phyloP scores from a whole-genome alignment of 2,329 filamentous ascomycete genomes.

The Colletotrichum orchidophilum region DNA sequence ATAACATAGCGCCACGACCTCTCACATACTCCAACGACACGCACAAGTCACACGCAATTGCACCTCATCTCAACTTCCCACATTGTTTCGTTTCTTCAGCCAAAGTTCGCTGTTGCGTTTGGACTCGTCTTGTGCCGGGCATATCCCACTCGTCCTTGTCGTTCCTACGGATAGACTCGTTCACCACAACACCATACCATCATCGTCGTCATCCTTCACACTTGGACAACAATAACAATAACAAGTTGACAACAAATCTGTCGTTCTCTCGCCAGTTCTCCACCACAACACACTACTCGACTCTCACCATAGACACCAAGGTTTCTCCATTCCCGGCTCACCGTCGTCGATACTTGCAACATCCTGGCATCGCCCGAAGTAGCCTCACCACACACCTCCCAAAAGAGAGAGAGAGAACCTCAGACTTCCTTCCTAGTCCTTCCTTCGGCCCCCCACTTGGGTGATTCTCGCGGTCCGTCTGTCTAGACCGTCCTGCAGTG shows the following conservation, averaged over 20 bases:
- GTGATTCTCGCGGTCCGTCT: slow-evolving; percentile 34
- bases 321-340: slow-evolving; percentile 32
- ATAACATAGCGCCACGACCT: slow-evolving; percentile 25
- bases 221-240: not conserved
- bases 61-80: slow-evolving; percentile 29
- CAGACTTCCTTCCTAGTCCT: slow-evolving; percentile 25
- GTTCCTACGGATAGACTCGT: not conserved
- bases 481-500: slow-evolving; percentile 30
- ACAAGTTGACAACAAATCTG: not conserved
- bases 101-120: slow-evolving; percentile 9
- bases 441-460: slow-evolving; percentile 33
- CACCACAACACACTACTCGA: not conserved
- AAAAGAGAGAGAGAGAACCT: slow-evolving; percentile 23
- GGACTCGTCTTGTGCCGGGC: slow-evolving; percentile 12
- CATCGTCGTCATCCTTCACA: slow-evolving; percentile 10
- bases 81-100: slow-evolving; percentile 30
- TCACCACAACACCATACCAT: not conserved
- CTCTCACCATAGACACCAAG: slow-evolving; percentile 17
- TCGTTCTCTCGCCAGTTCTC: not conserved
- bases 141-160: slow-evolving; percentile 8
- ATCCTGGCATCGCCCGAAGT: slow-evolving; percentile 23
- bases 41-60: slow-evolving; percentile 6
- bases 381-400: slow-evolving; percentile 23
- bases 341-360: slow-evolving; percentile 27
- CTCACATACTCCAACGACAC: slow-evolving; percentile 8